A percentile compares a stretch with the other conserved stretches of the same genome.
phyloP scores from a whole-genome alignment of 192 early-diverging fungal genomes.

The Backusella macrospora region DNA sequence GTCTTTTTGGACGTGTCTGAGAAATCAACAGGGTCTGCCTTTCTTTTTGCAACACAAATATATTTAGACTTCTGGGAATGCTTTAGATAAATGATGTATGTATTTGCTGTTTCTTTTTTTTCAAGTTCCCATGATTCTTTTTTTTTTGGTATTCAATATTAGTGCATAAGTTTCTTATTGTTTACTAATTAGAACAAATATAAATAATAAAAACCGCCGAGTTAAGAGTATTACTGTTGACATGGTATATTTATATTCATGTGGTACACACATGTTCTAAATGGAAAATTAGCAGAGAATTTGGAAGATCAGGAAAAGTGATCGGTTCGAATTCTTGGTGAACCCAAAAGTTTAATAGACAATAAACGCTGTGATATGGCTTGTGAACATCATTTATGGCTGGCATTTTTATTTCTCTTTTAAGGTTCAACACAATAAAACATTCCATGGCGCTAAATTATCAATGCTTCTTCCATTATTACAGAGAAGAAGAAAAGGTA shows the following conservation, averaged over 20 bases:
- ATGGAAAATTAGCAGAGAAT: conserved; percentile 9
- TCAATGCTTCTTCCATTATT: neutral
- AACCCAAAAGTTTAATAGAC: neutral
- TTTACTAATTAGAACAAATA: neutral
- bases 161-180: neutral
- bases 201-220: neutral
- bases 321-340: neutral
- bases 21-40: neutral
- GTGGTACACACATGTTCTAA: conserved; percentile 7
- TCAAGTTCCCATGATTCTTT: neutral
- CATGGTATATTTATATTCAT: neutral
- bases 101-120: neutral
- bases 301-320: conserved; percentile 1
- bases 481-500: neutral
- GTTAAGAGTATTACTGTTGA: neutral
- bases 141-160: neutral
- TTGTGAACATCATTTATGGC: neutral
- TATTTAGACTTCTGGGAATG: neutral
- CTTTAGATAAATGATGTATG: neutral
- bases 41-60: neutral
- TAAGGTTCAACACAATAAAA: neutral
- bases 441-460: neutral
- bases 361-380: too few species aligned
- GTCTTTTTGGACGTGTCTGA: neutral
- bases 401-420: neutral